Percentiles rank a stretch among this genome's conserved stretches.
Conservation (phyloP, 2,329 filamentous ascomycete species). For the Aspergillus ustus region DNA sequence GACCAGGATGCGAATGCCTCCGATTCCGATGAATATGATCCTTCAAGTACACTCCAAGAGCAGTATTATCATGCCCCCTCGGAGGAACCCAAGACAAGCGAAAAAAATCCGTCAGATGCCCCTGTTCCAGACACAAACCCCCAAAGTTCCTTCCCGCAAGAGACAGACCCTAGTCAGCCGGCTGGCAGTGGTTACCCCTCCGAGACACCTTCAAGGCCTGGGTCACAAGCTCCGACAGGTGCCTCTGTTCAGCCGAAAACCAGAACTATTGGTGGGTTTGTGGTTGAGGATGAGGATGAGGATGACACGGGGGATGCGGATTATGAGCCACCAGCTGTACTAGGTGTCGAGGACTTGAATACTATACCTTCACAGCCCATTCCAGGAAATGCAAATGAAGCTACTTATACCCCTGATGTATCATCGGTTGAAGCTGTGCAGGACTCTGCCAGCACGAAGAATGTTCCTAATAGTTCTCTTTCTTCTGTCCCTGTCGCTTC, state of each 20-base stretch:
- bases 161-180: conserved; percentile 35
- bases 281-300: conserved; percentile 66
- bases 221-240: conserved; percentile 40
- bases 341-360: conserved; percentile 55
- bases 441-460: conserved; percentile 52
- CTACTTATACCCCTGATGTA: conserved; percentile 62
- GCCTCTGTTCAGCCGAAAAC: conserved; percentile 48
- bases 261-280: conserved; percentile 64
- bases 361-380: conserved; percentile 57
- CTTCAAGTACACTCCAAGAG: conserved; percentile 53
- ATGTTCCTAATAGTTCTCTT: conserved; percentile 58
- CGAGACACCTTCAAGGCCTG: conserved; percentile 39
- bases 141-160: conserved; percentile 29
- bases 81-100: conserved; percentile 36
- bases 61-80: conserved; percentile 44
- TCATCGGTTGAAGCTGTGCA: conserved; percentile 63
- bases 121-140: conserved; percentile 29
- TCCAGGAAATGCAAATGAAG: conserved; percentile 62
- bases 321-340: conserved; percentile 60
- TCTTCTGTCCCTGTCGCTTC: conserved; percentile 52
- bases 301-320: conserved; percentile 55
- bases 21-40: conserved; percentile 61
- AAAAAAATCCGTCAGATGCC: conserved; percentile 33
- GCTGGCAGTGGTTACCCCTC: conserved; percentile 35
- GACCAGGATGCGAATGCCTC: conserved; percentile 59